Conservation (phyloP, 2,329 filamentous ascomycete species). For the Aspergillus udagawae region DNA sequence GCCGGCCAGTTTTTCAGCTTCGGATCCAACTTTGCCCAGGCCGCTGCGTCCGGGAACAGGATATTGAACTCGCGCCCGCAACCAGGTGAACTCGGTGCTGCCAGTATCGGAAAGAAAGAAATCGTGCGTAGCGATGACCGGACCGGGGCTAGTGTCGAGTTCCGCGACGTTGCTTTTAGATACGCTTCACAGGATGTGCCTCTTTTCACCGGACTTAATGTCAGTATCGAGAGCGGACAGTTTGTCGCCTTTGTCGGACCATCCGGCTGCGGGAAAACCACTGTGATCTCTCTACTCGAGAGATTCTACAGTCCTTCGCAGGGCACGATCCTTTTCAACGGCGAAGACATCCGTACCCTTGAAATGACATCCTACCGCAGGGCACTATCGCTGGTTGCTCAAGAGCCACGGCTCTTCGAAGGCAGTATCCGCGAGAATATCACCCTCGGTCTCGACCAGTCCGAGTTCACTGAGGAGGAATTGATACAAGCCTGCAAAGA, state of each 20-base stretch:
- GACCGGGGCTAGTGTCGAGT: neutral
- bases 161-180: conserved; percentile 17
- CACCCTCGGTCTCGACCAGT: conserved; percentile 40
- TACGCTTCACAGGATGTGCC: conserved; percentile 31
- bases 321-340: conserved; percentile 38
- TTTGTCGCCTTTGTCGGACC: conserved; percentile 47
- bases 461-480: conserved; percentile 30
- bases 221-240: conserved; percentile 36
- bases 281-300: conserved; percentile 44
- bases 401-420: conserved; percentile 45
- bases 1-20: conserved; percentile 66
- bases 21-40: conserved; percentile 51
- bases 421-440: conserved; percentile 48
- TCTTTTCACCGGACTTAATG: conserved; percentile 28
- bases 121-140: neutral
- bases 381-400: conserved; percentile 34
- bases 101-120: neutral
- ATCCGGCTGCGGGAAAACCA: conserved; percentile 48
- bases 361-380: conserved; percentile 28
- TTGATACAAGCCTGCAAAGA: conserved; percentile 47
- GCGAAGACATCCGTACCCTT: conserved; percentile 25
- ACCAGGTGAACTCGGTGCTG: neutral
- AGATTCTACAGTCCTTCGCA: conserved; percentile 43
- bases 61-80: conserved; percentile 26
- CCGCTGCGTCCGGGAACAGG: conserved; percentile 34